Evolutionary conservation across 2,329 filamentous ascomycete genomes (phyloP).

Genomic region (Xylariaceae sp.): DNA sequence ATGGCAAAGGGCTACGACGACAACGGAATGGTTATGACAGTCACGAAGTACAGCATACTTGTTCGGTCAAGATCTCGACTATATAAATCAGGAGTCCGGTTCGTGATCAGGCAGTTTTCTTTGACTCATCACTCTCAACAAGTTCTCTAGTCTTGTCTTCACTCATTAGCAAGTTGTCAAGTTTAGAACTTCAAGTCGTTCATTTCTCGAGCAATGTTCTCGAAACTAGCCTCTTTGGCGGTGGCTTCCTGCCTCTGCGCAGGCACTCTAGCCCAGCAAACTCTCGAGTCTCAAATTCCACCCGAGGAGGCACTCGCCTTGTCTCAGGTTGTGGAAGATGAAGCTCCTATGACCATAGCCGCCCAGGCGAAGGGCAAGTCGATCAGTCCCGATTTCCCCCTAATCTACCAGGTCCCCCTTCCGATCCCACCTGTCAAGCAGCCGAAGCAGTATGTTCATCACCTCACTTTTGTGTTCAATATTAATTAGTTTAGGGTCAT

Average conservation of each 20-base stretch:
- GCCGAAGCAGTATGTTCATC: slow-evolving; percentile 46
- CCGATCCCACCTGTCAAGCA: slow-evolving; percentile 52
- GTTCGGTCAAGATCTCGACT: not conserved
- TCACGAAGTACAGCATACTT: slow-evolving; percentile 4
- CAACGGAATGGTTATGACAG: not conserved
- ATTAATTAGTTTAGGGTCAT: slow-evolving; percentile 35
- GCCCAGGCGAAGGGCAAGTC: not conserved
- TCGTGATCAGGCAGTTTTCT: slow-evolving; percentile 5
- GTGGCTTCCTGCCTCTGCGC: slow-evolving; percentile 26
- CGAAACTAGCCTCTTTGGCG: slow-evolving; percentile 25
- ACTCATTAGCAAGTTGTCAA: not conserved
- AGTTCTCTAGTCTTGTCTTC: not conserved
- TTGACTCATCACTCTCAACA: slow-evolving; percentile 6
- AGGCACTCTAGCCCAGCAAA: slow-evolving; percentile 21
- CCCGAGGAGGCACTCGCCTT: slow-evolving; percentile 30
- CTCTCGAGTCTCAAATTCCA: slow-evolving; percentile 29
- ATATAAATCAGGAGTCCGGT: slow-evolving; percentile 11
- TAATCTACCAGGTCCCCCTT: slow-evolving; percentile 40
- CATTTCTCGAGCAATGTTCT: slow-evolving; percentile 24
- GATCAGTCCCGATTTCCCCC: slow-evolving; percentile 21
- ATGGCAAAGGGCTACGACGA: not conserved
- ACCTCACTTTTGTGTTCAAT: not conserved
- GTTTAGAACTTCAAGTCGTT: slow-evolving; percentile 2
- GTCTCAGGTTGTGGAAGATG: slow-evolving; percentile 30
- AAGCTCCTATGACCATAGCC: slow-evolving; percentile 17